Conservation (phyloP, 1,139 yeast species). For the Hyphopichia burtonii region DNA sequence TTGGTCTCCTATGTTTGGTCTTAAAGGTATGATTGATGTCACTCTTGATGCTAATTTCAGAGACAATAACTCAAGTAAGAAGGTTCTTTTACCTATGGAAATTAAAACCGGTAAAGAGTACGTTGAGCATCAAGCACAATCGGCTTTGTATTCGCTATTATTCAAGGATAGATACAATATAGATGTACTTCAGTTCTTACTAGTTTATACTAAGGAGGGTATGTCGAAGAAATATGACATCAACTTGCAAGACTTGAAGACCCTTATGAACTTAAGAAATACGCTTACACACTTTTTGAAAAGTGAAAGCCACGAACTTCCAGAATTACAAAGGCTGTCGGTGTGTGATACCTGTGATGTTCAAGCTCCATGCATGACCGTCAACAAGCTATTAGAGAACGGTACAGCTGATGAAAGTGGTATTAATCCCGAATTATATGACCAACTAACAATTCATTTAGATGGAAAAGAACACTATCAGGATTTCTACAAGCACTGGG, state of each 20-base stretch:
- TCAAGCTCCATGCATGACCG: constrained; percentile 64
- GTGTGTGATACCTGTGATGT: constrained; percentile 70
- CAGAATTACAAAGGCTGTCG: constrained; percentile 55
- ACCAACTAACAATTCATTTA: constrained; percentile 52
- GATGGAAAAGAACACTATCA: constrained; percentile 34
- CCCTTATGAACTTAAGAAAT: constrained; percentile 69
- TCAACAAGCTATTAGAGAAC: constrained; percentile 58
- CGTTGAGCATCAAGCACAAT: constrained; percentile 80
- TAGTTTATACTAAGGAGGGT: constrained; percentile 71
- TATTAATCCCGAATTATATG: constrained; percentile 43
- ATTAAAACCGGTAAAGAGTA: constrained; percentile 79
- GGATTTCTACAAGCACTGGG: constrained; percentile 71
- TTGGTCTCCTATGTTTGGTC: constrained; percentile 88
- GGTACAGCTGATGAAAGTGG: constrained; percentile 55
- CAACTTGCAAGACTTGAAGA: constrained; percentile 54
- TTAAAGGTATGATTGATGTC: constrained; percentile 90
- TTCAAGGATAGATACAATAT: constrained; percentile 77
- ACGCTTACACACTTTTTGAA: constrained; percentile 59
- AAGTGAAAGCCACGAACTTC: constrained; percentile 52
- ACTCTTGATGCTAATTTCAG: constrained; percentile 62
- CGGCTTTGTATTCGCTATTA: constrained; percentile 77
- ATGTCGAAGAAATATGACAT: constrained; percentile 59
- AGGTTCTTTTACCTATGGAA: constrained; percentile 73
- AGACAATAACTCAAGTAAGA: constrained; percentile 27
- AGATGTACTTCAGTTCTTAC: constrained; percentile 61